Conservation (phyloP, 176 grass and related monocot genomes). For the barley (Hordeum vulgare) region DNA sequence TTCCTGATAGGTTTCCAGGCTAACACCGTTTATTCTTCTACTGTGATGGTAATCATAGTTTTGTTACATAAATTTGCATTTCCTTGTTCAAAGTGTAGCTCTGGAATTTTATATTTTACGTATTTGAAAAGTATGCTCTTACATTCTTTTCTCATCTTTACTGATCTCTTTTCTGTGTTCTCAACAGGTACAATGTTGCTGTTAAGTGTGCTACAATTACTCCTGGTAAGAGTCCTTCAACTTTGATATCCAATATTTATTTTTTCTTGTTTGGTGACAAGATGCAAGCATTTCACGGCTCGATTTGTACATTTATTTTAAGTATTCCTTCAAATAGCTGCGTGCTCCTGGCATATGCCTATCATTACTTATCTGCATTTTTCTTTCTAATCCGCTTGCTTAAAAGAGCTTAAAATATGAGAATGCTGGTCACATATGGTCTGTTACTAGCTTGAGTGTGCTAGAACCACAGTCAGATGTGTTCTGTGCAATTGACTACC, state of each 20-base stretch:
- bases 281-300: not conserved
- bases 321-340: not conserved
- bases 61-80: not conserved
- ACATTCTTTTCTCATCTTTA: not conserved
- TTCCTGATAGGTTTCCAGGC: not conserved
- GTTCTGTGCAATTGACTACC: not conserved
- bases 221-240: slow-evolving; percentile 55
- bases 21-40: slow-evolving; percentile 3
- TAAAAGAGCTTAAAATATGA: not conserved
- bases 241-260: not conserved
- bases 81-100: not conserved
- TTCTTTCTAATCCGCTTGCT: not conserved
- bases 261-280: slow-evolving; percentile 8
- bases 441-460: not conserved
- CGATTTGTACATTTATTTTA: not conserved
- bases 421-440: not conserved
- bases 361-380: not conserved
- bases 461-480: not conserved
- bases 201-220: slow-evolving; percentile 98
- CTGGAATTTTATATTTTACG: not conserved
- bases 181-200: slow-evolving; percentile 85
- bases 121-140: not conserved
- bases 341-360: not conserved
- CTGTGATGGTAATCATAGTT: not conserved
- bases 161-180: not conserved